Evolutionary conservation across 2,329 filamentous ascomycete genomes (phyloP).

Genomic region (Coniochaeta prunicola): DNA sequence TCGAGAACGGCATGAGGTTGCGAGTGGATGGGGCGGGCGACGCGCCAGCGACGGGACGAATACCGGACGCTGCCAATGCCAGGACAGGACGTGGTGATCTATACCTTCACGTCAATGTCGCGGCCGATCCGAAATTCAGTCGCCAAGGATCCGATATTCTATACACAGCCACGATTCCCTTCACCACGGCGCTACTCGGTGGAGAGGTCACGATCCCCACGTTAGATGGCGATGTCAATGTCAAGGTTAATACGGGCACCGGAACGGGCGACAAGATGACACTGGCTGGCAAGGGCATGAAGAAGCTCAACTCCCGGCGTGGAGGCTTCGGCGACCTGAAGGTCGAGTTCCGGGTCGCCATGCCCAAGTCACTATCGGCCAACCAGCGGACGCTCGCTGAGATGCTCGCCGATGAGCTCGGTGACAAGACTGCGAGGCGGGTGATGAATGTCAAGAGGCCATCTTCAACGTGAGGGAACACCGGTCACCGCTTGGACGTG

Average conservation of each 20-base stretch:
- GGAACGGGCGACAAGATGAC: constrained; percentile 89
- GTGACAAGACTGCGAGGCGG: constrained; percentile 82
- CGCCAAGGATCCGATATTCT: constrained; percentile 83
- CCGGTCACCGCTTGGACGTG: background rate
- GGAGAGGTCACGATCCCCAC: constrained; percentile 88
- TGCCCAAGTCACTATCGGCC: constrained; percentile 88
- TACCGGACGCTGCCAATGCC: constrained; percentile 49
- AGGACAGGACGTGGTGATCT: constrained; percentile 76
- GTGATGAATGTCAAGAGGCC: constrained; percentile 72
- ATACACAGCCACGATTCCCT: constrained; percentile 82
- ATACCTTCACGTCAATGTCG: constrained; percentile 83
- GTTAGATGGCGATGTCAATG: constrained; percentile 80
- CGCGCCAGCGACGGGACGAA: constrained; percentile 67
- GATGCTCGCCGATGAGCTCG: constrained; percentile 95
- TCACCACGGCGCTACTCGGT: constrained; percentile 88
- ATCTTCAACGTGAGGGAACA: background rate
- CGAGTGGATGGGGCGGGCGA: constrained; percentile 83
- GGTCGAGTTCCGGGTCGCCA: constrained; percentile 89
- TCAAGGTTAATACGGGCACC: constrained; percentile 87
- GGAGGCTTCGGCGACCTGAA: constrained; percentile 71
- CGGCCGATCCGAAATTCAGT: constrained; percentile 84
- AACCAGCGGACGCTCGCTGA: constrained; percentile 92
- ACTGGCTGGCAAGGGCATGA: constrained; percentile 88
- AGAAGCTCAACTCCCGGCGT: constrained; percentile 63
- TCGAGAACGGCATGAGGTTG: constrained; percentile 94